Conservation (phyloP, 345 rosid species). For the Populus pruinosa region DNA sequence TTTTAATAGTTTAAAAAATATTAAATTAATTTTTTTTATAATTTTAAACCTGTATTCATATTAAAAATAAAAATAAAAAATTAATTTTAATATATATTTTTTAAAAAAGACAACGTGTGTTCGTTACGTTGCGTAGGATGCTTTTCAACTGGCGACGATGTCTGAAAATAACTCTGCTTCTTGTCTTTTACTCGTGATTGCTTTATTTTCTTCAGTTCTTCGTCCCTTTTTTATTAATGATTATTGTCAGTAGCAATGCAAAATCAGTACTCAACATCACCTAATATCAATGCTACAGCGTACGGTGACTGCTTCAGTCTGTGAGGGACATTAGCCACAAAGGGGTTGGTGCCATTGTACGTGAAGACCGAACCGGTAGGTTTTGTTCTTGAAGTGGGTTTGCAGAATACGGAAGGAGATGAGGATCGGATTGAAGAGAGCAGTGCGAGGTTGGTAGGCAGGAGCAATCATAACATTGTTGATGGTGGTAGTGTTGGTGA, state of each 20-base stretch:
- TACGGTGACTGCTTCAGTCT: background rate
- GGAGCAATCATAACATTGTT: conserved; percentile 36
- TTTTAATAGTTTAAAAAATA: too few relatives aligned
- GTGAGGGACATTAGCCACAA: background rate
- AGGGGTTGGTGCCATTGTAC: background rate
- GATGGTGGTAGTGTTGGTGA: conserved; percentile 27
- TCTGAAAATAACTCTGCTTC: background rate
- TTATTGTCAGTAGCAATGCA: background rate
- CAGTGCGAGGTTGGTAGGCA: conserved; percentile 36
- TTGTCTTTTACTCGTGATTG: background rate
- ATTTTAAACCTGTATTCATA: too few relatives aligned
- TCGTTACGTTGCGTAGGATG: background rate
- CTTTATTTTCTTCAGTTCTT: background rate
- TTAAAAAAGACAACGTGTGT: background rate
- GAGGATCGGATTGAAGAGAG: conserved; percentile 71
- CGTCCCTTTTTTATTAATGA: background rate
- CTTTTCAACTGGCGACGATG: background rate
- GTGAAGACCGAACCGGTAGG: background rate
- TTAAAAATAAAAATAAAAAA: too few relatives aligned
- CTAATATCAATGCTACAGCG: background rate
- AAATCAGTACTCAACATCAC: background rate
- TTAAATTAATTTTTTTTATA: too few relatives aligned
- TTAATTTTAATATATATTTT: too few relatives aligned
- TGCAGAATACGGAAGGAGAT: conserved; percentile 46
- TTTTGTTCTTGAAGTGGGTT: conserved; percentile 12